Conservation (phyloP, 2,329 filamentous ascomycete genomes). For the Ophiostoma pallidulum region DNA sequence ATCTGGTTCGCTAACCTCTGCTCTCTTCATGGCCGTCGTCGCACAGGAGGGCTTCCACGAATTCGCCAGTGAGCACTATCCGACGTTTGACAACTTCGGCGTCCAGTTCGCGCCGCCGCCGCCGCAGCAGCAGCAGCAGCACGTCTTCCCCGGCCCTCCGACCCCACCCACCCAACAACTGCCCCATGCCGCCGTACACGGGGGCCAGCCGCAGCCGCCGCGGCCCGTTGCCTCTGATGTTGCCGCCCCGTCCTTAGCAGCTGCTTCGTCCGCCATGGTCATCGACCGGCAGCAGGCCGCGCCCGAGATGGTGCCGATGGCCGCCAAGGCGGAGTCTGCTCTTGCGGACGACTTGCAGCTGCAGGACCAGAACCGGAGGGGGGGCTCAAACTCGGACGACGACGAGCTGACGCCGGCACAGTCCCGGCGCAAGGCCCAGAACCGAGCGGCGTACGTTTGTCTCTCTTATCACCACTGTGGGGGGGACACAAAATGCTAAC, state of each 20-base stretch:
- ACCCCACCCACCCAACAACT: conserved; percentile 39
- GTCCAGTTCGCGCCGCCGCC: conserved; percentile 30
- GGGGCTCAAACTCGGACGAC: conserved; percentile 46
- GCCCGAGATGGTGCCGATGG: conserved; percentile 25
- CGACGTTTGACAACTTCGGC: conserved; percentile 36
- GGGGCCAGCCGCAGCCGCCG: conserved; percentile 20
- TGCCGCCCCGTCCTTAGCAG: background rate
- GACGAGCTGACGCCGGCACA: conserved; percentile 47
- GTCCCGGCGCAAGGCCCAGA: conserved; percentile 51
- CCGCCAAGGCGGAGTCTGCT: conserved; percentile 31
- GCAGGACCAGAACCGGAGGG: conserved; percentile 21
- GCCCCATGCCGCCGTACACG: conserved; percentile 19
- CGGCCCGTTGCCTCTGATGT: conserved; percentile 11
- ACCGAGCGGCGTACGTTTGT: conserved; percentile 49
- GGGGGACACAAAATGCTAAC: too few species aligned
- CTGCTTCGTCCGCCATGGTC: conserved; percentile 6
- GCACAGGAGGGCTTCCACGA: conserved; percentile 42
- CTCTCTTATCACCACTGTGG: background rate
- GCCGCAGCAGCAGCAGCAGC: conserved; percentile 8
- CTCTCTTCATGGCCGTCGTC: conserved; percentile 16
- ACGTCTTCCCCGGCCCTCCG: conserved; percentile 37
- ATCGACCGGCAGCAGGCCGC: conserved; percentile 17
- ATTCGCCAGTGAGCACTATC: conserved; percentile 39
- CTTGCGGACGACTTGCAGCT: conserved; percentile 23
- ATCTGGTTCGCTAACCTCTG: too few species aligned